Base-by-base conservation (phyloP, 2,329 filamentous ascomycete species). In the Diaporthe velutina region DNA sequence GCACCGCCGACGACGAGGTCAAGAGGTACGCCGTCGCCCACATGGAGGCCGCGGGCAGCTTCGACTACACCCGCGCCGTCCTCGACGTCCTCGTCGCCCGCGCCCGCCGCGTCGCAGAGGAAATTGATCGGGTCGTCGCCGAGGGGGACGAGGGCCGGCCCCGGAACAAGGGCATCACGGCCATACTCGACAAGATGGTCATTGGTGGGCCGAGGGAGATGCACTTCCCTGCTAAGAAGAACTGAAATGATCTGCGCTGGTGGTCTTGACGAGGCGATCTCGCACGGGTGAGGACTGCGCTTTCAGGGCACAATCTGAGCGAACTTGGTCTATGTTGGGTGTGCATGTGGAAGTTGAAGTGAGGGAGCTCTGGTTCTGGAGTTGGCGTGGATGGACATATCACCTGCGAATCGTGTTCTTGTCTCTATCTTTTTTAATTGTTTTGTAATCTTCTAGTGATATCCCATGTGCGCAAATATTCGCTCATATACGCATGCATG, bases 11-110 rank as follows among this genome's bases (percentile, higher is more conserved):
- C 79, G 92, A 94, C 61, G 93, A 96, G 80, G 94, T 98, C 71
- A 98, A 98, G 88, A 88, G 91, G 76, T 98, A 98, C 82, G 97
- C 97, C 4, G 93, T 98, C 28, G 88, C 88, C 60, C 98, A 98
- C 82, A 98, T 99, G 95, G 93, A 98, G 83, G 88, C 89, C 77
- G 97, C 94, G 1, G 95, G 95, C 50, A 98, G 93, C 81, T 98
- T 99, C 82, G 92, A 93, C 71, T 98, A 98, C 82, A 96, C 94
- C 22, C 88, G 91, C 75, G 87, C 90, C 68, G 94, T 95, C 1
- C 83, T 96, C 13, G 81, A 82, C 19, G 89, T 93, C 45, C 85
- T 96, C 77, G 89, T 92, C 58, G 88, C 88, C 76, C 89, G 93
- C 75, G 93, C 94, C 28, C 86, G 89, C 73, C 87, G 84, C 77